Base-by-base conservation (phyloP, 129 eudicot genomes). In the Artemisia annua region DNA sequence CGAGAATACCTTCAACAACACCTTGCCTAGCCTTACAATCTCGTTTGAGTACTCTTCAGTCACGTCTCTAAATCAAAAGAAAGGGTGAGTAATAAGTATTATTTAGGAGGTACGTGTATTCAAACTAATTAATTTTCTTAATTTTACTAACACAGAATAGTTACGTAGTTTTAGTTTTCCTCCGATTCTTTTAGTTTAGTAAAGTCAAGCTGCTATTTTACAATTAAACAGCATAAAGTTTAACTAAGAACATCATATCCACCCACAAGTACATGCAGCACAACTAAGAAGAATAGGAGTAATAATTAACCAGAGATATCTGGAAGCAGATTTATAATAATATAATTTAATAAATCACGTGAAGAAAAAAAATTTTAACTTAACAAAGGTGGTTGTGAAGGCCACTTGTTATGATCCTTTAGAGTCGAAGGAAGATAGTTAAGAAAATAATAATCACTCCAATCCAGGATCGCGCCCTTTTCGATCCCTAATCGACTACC, bases 401-500 rank as follows among this genome's bases (percentile, higher is more conserved):
- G 97, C 97, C 97, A 92, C 66, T 92, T 92, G 62, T 87, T 83
- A 20, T 83, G 83, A 80, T 92, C 87, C 77, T 75, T 83, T 4
- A 92, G n/a, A n/a, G 59, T 74, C n/a, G 51, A 60, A 69, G 97
- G 97, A 70, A 87, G 89, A 78, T 74, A 89, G 81, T 92, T 86
- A 74, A 92, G 94, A 55, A 61, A 92, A 56, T 83, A 92, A 53
- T 89, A 92, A 39, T 92, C 97, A 73, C 87, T 87, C 97, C 97
- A 92, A 68, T 92, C 97, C 72, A 92, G 96, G 66, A 79, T 56
- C 7, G 96, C 97, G 12, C 94, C 97, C 67, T 92, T 92, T 46
- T 87, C 85, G 8, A 87, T 57, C 1, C 96, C 97, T 18, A 92
- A 49, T 52, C 96, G 77, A 72, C 97, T 92, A 1, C 97, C 97